Percentiles rank a stretch among this genome's conserved stretches.
These are phyloP conservation scores for Mortierella polycephala DNA, from an alignment of 371 early-diverging fungal species.

Conservation along the genomic window DNA sequence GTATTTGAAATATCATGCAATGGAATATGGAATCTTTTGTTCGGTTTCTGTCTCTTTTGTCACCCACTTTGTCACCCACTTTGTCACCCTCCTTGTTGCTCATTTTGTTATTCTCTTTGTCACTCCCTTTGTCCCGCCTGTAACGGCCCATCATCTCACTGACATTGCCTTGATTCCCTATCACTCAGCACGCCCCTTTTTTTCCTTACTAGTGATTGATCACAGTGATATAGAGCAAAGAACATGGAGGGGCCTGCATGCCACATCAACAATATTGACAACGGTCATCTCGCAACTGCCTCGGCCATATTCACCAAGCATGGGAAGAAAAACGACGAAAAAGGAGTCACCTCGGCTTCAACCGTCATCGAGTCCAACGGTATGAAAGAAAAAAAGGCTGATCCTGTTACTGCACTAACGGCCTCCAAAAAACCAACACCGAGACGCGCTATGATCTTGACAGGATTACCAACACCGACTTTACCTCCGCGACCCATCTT, in stretches of 20 bases:
- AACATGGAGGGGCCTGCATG: too few species aligned
- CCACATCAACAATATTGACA: too few species aligned
- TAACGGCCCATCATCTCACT: too few species aligned
- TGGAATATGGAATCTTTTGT: slow-evolving; percentile 1
- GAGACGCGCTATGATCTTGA: slow-evolving; percentile 24
- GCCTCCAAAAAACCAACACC: slow-evolving; percentile 13
- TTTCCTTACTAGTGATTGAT: too few species aligned
- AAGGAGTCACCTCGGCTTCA: not conserved
- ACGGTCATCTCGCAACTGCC: too few species aligned
- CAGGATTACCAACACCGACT: slow-evolving; percentile 26
- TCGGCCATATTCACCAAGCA: too few species aligned
- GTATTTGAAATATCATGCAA: not conserved
- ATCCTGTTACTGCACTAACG: not conserved
- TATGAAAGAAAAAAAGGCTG: not conserved
- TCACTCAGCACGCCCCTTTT: too few species aligned
- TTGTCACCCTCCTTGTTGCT: not conserved
- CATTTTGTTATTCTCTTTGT: not conserved
- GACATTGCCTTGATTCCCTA: too few species aligned
- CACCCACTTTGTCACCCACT: not conserved
- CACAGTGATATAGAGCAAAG: too few species aligned
- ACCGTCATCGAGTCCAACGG: too few species aligned
- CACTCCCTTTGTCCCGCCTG: too few species aligned
- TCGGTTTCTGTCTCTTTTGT: not conserved
- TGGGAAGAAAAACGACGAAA: too few species aligned
- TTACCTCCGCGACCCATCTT: slow-evolving; percentile 39